These are phyloP conservation scores for Lizonia empirigonia DNA, from an alignment of 2,329 filamentous ascomycete species.

Conservation along the genomic window DNA sequence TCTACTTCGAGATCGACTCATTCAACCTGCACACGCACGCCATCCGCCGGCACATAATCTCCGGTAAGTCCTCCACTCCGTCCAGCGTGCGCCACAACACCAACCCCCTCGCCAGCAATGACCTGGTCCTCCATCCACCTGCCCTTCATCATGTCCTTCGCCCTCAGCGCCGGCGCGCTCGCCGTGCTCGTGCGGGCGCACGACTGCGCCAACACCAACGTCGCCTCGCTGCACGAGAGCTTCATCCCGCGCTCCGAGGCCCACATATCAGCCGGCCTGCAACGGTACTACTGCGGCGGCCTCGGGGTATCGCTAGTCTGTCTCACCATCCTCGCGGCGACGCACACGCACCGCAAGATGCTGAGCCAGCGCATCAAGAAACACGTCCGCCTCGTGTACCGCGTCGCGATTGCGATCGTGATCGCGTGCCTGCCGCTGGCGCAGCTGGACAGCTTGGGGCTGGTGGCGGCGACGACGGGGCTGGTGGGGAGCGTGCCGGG, in stretches of 20 bases:
- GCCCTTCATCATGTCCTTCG: constrained; percentile 67
- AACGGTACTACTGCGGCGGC: constrained; percentile 70
- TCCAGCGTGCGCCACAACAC: too few species aligned
- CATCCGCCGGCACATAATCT: constrained; percentile 59
- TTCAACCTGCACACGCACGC: constrained; percentile 64
- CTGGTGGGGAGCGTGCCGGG: constrained; percentile 44
- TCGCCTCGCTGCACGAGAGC: constrained; percentile 56
- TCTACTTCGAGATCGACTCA: constrained; percentile 68
- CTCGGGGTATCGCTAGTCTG: constrained; percentile 61
- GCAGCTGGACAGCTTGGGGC: constrained; percentile 44
- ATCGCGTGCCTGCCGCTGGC: constrained; percentile 63
- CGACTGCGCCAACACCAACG: constrained; percentile 57
- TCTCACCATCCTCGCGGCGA: constrained; percentile 61
- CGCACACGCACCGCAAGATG: constrained; percentile 62
- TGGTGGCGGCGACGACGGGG: constrained; percentile 49
- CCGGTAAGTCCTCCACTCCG: too few species aligned
- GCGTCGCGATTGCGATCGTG: constrained; percentile 57
- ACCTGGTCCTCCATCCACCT: constrained; percentile 64
- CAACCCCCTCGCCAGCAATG: constrained; percentile 49
- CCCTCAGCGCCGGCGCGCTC: constrained; percentile 63
- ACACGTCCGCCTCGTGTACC: constrained; percentile 57
- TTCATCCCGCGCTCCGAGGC: constrained; percentile 58
- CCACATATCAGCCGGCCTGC: constrained; percentile 59
- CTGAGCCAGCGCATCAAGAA: constrained; percentile 58
- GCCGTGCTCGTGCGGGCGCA: constrained; percentile 64